Conservation (phyloP, 2,329 filamentous ascomycete species). For the Apiospora arundinis region DNA sequence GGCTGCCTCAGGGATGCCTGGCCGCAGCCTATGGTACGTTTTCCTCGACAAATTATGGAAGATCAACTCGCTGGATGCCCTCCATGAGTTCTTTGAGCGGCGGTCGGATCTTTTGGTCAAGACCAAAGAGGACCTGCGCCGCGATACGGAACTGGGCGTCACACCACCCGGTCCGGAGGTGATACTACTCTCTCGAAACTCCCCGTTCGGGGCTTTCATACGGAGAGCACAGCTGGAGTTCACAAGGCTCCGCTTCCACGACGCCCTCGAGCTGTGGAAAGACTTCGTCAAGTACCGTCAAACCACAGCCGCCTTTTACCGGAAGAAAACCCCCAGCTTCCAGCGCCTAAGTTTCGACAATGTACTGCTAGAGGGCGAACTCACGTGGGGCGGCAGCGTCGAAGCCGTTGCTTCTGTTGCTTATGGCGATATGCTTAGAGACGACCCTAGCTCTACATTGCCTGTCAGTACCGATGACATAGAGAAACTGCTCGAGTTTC, state of each 20-base stretch:
- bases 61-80: slow-evolving; percentile 79
- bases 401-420: slow-evolving; percentile 53
- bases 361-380: slow-evolving; percentile 57
- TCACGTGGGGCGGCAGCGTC: slow-evolving; percentile 57
- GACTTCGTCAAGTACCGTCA: slow-evolving; percentile 82
- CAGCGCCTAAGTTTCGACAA: slow-evolving; percentile 63
- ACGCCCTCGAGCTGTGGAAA: slow-evolving; percentile 80
- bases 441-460: slow-evolving; percentile 47
- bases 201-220: slow-evolving; percentile 82
- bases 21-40: slow-evolving; percentile 84
- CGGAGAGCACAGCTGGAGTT: slow-evolving; percentile 81
- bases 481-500: slow-evolving; percentile 83
- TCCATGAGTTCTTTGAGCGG: slow-evolving; percentile 77
- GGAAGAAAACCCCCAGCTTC: slow-evolving; percentile 66
- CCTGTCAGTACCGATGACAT: slow-evolving; percentile 79
- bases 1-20: slow-evolving; percentile 66
- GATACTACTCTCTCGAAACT: slow-evolving; percentile 72
- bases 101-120: slow-evolving; percentile 65
- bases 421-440: slow-evolving; percentile 60
- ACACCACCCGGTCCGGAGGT: slow-evolving; percentile 53
- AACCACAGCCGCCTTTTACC: slow-evolving; percentile 71
- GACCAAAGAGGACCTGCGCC: slow-evolving; percentile 65
- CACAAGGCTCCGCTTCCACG: slow-evolving; percentile 78
- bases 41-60: slow-evolving; percentile 84
- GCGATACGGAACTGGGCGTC: slow-evolving; percentile 59